A percentile compares a stretch with the other conserved stretches of the same genome.
Evolutionary conservation across 2,329 filamentous ascomycete species (phyloP).

Genomic region (Penicillium sp.): DNA sequence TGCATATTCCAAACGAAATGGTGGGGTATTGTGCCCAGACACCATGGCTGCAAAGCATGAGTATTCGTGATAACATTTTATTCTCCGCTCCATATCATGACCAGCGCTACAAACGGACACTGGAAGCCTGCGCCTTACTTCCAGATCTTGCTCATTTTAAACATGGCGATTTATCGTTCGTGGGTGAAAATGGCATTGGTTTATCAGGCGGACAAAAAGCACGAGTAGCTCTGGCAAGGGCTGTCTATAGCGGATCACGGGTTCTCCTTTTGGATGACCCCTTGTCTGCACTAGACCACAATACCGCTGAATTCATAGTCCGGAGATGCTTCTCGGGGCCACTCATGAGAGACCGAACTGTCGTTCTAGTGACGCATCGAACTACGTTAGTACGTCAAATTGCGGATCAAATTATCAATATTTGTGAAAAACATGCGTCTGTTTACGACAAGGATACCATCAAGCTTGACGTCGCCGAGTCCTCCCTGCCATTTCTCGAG

Average conservation of each 20-base stretch:
- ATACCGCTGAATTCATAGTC: slow-evolving; percentile 63
- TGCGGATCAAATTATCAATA: slow-evolving; percentile 70
- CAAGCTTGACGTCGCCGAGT: slow-evolving; percentile 39
- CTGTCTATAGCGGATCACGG: slow-evolving; percentile 56
- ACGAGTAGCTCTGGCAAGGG: slow-evolving; percentile 59
- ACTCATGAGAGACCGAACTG: slow-evolving; percentile 53
- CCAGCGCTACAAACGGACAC: slow-evolving; percentile 64
- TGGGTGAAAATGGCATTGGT: slow-evolving; percentile 62
- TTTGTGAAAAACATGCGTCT: slow-evolving; percentile 59
- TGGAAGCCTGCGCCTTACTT: slow-evolving; percentile 62
- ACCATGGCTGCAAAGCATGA: slow-evolving; percentile 69
- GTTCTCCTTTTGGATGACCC: slow-evolving; percentile 60
- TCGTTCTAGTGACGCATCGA: slow-evolving; percentile 63
- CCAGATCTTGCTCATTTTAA: slow-evolving; percentile 63
- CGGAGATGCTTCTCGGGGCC: slow-evolving; percentile 56
- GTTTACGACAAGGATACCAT: slow-evolving; percentile 51
- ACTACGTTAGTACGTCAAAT: slow-evolving; percentile 69
- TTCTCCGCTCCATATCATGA: slow-evolving; percentile 68
- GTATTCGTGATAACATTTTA: slow-evolving; percentile 65
- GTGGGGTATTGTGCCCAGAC: slow-evolving; percentile 65
- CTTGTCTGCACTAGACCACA: slow-evolving; percentile 60
- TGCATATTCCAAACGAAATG: slow-evolving; percentile 54
- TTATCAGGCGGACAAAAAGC: slow-evolving; percentile 62
- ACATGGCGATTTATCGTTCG: slow-evolving; percentile 61
- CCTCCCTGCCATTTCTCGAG: slow-evolving; percentile 10